Base-by-base conservation (phyloP, 2,329 filamentous ascomycete genomes). In the Cladosporium sp. region DNA sequence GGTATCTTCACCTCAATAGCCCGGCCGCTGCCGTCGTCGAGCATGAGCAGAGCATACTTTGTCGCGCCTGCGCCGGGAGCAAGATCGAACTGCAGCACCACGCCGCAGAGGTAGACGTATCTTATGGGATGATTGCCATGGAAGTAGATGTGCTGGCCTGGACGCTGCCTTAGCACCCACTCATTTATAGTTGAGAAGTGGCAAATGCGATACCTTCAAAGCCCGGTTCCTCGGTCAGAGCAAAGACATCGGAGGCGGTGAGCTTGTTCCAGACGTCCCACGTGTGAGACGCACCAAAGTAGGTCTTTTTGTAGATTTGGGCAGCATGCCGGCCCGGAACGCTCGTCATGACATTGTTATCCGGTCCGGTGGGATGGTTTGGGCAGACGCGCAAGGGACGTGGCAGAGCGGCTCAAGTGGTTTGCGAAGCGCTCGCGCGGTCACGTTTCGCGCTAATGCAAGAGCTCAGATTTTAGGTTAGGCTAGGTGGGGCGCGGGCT, bases 191-290 rank as follows among this genome's bases (percentile, higher is more conserved):
- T 25, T 25, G 22, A 51, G 50, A 38, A 49, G 54, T 49, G 54
- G 54, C 54, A 38, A 39, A 56, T n/a, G 25, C 43, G 65, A 20
- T 75, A 82, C 83, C 81, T 73, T 78, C 76, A 66, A 82, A 85
- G 2, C 76, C 79, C 6, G 67, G 70, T 43, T 78, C 75, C 55
- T 73, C 71, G 22, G 74, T 73, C 36, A 87, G 72, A 8, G 72
- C 71, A 66, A 84, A 82, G 39, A 87, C 77, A 70, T 85, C 82
- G 28, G 75, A 73, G 15, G 77, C 76, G 1, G 80, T 80, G 63
- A 88, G 75, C 68, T 85, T 85, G 70, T 85, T 84, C 85, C 85
- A 88, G 68, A 76, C 70, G 72, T 82, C 79, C 71, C 80, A 85
- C 8, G 85, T 87, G n/a, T 81, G 80, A 5, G 85, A 86, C 37